These are phyloP conservation scores for Trebouxiophyceae sp. DNA, from an alignment of 163 green algal genomes.

Conservation along the genomic window DNA sequence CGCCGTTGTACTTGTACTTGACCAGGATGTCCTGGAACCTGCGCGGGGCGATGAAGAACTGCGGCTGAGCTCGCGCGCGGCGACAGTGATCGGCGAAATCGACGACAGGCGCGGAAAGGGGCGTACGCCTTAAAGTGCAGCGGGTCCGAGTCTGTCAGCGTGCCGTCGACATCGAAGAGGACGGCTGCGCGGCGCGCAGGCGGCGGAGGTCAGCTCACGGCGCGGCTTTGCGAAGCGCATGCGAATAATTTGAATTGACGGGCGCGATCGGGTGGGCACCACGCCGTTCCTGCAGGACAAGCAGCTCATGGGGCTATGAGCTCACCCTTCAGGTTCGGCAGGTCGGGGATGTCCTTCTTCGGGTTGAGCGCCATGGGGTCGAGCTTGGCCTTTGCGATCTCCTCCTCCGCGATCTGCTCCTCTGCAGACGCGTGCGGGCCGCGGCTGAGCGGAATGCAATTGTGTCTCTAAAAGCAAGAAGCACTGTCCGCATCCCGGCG, in stretches of 20 bases:
- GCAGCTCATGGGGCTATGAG: too few species aligned
- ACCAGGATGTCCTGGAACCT: slow-evolving; percentile 49
- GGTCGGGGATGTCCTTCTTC: background rate
- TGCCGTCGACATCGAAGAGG: slow-evolving; percentile 72
- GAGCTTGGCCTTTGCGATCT: background rate
- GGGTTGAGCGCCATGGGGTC: background rate
- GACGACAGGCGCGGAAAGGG: too few species aligned
- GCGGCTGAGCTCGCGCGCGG: background rate
- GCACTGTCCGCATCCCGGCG: too few species aligned
- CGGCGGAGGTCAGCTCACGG: too few species aligned
- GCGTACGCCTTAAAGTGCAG: slow-evolving; percentile 55
- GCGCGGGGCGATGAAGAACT: background rate
- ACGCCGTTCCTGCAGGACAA: too few species aligned
- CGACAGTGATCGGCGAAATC: background rate
- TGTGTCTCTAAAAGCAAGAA: too few species aligned
- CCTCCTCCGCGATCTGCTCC: background rate
- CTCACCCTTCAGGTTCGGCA: background rate
- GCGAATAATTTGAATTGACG: too few species aligned
- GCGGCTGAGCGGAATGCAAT: too few species aligned
- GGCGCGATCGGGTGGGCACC: too few species aligned
- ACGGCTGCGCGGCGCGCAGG: slow-evolving; percentile 24
- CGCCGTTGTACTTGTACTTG: slow-evolving; percentile 31
- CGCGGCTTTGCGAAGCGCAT: too few species aligned
- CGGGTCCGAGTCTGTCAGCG: slow-evolving; percentile 51
- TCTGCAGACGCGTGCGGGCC: too few species aligned